A percentile compares a stretch with the other conserved stretches of the same genome.
Evolutionary conservation across 2,329 filamentous ascomycete species (phyloP).

Genomic region (Diplodia scrobiculata): DNA sequence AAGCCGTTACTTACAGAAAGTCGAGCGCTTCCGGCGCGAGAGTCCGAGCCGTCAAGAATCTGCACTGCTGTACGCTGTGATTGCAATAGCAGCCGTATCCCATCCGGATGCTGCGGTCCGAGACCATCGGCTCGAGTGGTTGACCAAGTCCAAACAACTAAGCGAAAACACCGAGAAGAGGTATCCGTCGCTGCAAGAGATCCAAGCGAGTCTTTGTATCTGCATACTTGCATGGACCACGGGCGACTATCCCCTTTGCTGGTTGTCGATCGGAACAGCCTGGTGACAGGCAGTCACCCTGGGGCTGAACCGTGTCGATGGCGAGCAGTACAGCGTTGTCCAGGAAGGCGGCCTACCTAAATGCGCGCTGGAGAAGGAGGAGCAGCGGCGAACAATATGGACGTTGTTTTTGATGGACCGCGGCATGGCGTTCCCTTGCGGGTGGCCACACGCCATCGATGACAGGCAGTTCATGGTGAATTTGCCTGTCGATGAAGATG

Average conservation of each 20-base stretch:
- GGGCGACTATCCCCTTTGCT: conserved; percentile 39
- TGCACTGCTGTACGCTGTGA: conserved; percentile 37
- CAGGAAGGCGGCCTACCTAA: conserved; percentile 22
- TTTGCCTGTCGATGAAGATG: conserved; percentile 36
- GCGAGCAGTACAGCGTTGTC: not conserved
- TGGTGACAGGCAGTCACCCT: conserved; percentile 40
- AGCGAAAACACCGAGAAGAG: conserved; percentile 36
- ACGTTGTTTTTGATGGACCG: conserved; percentile 40
- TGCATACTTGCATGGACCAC: conserved; percentile 35
- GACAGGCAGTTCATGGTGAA: conserved; percentile 41
- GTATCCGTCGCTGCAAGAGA: conserved; percentile 33
- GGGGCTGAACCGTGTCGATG: conserved; percentile 39
- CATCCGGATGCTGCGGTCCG: conserved; percentile 36
- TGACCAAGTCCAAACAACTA: conserved; percentile 37
- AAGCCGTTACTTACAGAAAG: conserved; percentile 31
- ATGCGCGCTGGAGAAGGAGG: conserved; percentile 36
- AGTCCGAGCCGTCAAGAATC: conserved; percentile 32
- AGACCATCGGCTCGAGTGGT: conserved; percentile 36
- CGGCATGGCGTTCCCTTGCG: conserved; percentile 37
- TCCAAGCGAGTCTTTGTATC: conserved; percentile 38
- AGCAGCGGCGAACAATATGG: conserved; percentile 39
- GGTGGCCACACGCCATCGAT: conserved; percentile 37
- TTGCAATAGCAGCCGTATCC: conserved; percentile 35
- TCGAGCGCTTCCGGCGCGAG: conserved; percentile 33
- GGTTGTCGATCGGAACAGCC: conserved; percentile 39